phyloP scores from a whole-genome alignment of 108 stramenopile genomes.

The Pseudonitzschia pungens region DNA sequence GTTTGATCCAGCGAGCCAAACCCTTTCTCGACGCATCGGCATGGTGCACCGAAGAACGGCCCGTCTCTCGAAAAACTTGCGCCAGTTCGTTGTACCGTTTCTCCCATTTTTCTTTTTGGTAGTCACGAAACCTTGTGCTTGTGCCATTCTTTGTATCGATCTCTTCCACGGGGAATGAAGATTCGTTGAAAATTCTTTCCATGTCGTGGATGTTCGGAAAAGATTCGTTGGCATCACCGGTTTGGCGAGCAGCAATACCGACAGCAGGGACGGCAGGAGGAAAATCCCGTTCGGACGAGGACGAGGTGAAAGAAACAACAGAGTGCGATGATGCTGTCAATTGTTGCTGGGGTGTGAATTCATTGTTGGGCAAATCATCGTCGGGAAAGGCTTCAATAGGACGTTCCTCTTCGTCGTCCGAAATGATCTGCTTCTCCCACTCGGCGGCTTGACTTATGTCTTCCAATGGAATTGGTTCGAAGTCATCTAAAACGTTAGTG shows the following conservation, averaged over 20 bases:
- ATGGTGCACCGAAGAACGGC: slow-evolving; percentile 35
- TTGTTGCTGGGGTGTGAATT: not conserved
- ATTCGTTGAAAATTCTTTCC: not conserved
- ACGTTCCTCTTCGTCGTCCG: slow-evolving; percentile 1
- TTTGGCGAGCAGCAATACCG: not conserved
- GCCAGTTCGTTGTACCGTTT: slow-evolving; percentile 18
- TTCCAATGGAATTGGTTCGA: slow-evolving; percentile 3
- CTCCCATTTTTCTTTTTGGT: slow-evolving; percentile 32
- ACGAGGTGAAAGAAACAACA: not conserved
- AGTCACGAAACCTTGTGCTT: slow-evolving; percentile 13
- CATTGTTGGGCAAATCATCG: not conserved
- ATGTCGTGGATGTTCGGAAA: not conserved
- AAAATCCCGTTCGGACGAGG: not conserved
- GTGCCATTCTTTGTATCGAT: not conserved
- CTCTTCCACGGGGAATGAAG: not conserved
- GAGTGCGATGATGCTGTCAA: not conserved
- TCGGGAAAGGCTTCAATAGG: slow-evolving; percentile 9
- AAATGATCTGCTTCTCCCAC: not conserved
- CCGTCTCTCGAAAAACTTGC: slow-evolving; percentile 14
- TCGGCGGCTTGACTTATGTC: not conserved
- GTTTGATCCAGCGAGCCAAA: slow-evolving; percentile 37
- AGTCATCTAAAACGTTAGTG: not conserved
- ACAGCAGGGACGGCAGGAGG: not conserved
- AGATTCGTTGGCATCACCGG: not conserved
- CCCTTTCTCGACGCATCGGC: slow-evolving; percentile 16